Evolutionary conservation across 2,329 filamentous ascomycete genomes (phyloP).

Genomic region (Claviceps pazoutovae): DNA sequence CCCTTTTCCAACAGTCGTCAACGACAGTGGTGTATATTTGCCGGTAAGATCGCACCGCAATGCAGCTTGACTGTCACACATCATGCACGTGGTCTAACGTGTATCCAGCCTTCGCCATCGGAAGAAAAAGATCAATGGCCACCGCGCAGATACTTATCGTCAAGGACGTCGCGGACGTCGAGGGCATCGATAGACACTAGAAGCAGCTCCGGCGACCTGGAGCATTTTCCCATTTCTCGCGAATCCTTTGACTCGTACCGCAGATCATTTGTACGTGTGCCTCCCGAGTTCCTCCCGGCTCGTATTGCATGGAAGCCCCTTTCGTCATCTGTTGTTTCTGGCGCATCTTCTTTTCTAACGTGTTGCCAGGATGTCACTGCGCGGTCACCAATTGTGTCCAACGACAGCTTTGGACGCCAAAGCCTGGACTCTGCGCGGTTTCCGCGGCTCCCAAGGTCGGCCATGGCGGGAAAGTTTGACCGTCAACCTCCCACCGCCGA

Average conservation of each 20-base stretch:
- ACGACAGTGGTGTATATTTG: constrained; percentile 87
- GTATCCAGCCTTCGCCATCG: constrained; percentile 61
- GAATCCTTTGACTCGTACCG: constrained; percentile 97
- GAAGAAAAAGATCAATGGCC: constrained; percentile 74
- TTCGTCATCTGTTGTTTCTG: background rate
- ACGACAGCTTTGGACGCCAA: constrained; percentile 52
- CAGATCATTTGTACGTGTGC: constrained; percentile 68
- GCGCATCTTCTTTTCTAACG: background rate
- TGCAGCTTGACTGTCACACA: no score
- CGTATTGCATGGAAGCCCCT: background rate
- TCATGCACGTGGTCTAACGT: constrained; percentile 4
- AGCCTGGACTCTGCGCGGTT: constrained; percentile 66
- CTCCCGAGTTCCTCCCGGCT: background rate
- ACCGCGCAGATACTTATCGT: constrained; percentile 30
- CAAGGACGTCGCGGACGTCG: constrained; percentile 14
- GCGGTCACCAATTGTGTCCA: constrained; percentile 55
- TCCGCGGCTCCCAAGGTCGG: constrained; percentile 47
- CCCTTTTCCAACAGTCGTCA: constrained; percentile 54
- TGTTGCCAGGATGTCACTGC: constrained; percentile 69
- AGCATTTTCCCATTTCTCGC: constrained; percentile 87
- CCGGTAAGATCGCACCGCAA: constrained; percentile 42
- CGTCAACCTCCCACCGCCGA: constrained; percentile 53
- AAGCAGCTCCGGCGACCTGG: constrained; percentile 63
- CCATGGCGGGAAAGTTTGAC: constrained; percentile 43
- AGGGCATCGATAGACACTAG: constrained; percentile 40